Conservation (phyloP, 2,329 filamentous ascomycete species). For the Sphaerulina vaccinii region DNA sequence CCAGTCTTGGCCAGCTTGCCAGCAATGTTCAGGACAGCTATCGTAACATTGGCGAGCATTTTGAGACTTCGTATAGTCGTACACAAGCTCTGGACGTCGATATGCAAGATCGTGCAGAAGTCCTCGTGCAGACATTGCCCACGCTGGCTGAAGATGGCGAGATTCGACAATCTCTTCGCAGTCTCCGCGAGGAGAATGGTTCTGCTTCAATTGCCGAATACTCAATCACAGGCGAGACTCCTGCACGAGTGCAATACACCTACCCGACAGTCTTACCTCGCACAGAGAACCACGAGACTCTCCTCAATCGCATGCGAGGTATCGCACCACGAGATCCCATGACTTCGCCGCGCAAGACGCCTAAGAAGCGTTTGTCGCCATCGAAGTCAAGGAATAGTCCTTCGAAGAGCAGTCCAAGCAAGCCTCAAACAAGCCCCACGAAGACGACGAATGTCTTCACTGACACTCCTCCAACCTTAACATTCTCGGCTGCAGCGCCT, state of each 20-base stretch:
- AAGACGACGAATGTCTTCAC: conserved; percentile 36
- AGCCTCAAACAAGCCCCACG: conserved; percentile 31
- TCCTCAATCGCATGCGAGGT: conserved; percentile 55
- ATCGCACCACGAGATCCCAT: conserved; percentile 30
- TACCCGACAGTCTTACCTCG: conserved; percentile 76
- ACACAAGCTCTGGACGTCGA: conserved; percentile 68
- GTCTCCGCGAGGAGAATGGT: conserved; percentile 69
- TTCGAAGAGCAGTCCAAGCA: conserved; percentile 30
- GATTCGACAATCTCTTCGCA: conserved; percentile 67
- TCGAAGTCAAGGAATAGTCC: conserved; percentile 26
- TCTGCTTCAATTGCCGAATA: conserved; percentile 73
- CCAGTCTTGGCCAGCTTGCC: conserved; percentile 66
- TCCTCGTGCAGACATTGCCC: conserved; percentile 60
- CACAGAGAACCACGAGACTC: conserved; percentile 62
- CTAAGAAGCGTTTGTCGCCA: conserved; percentile 36
- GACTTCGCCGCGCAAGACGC: conserved; percentile 33
- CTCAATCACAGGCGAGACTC: conserved; percentile 78
- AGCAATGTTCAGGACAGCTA: conserved; percentile 72
- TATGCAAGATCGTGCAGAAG: conserved; percentile 60
- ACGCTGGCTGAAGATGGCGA: conserved; percentile 56
- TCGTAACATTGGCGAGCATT: conserved; percentile 66
- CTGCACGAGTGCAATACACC: conserved; percentile 75
- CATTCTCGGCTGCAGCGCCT: conserved; percentile 19
- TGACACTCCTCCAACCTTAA: conserved; percentile 33
- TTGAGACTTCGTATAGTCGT: conserved; percentile 66